Conservation (phyloP, 1,284 basidiomycete genomes). For the Lignosus rhinocerotis region DNA sequence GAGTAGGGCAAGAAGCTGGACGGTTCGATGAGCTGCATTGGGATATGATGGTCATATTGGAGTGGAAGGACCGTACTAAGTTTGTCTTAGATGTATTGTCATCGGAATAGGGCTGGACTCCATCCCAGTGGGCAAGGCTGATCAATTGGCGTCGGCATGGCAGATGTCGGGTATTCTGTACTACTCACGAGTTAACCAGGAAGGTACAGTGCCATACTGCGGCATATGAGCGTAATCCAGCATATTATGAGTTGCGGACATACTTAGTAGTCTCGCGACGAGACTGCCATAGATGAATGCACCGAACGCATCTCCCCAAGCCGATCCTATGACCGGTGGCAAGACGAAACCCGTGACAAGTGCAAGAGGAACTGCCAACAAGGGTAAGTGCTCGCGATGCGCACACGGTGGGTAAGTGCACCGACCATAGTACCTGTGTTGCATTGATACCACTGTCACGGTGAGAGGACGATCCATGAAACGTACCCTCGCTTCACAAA, state of each 20-base stretch:
- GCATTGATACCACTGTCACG: slow-evolving; percentile 66
- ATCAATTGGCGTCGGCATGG: not conserved
- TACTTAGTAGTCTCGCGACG: slow-evolving; percentile 60
- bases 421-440: slow-evolving; percentile 70
- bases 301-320: slow-evolving; percentile 64
- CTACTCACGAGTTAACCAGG: slow-evolving; percentile 70
- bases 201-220: slow-evolving; percentile 81
- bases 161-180: not conserved
- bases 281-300: slow-evolving; percentile 72
- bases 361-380: slow-evolving; percentile 53
- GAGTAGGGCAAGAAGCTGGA: slow-evolving; percentile 68
- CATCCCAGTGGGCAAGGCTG: slow-evolving; percentile 78
- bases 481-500: not conserved
- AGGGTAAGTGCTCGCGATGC: not conserved
- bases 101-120: slow-evolving; percentile 75
- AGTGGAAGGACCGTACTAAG: slow-evolving; percentile 45
- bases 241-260: slow-evolving; percentile 24
- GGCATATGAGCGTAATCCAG: slow-evolving; percentile 1
- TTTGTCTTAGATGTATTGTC: slow-evolving; percentile 79
- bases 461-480: not conserved
- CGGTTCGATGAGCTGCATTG: not conserved
- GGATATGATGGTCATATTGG: not conserved
- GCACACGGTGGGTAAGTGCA: not conserved
- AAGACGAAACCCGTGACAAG: slow-evolving; percentile 59
- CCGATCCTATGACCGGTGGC: slow-evolving; percentile 51